Evolutionary conservation across 331 rosid species (phyloP).

Genomic region (Acacia pycnantha): DNA sequence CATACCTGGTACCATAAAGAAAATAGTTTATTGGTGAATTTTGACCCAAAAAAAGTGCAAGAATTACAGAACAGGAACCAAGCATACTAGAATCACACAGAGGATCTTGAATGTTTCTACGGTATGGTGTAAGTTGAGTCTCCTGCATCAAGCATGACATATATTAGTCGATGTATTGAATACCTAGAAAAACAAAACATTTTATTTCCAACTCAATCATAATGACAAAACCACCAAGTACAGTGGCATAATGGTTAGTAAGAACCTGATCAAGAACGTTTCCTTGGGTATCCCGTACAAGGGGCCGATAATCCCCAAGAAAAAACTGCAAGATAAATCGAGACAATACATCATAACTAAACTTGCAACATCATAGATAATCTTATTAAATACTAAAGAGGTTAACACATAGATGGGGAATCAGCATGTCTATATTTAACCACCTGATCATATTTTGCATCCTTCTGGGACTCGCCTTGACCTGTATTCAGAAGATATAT

Average conservation of each 20-base stretch:
- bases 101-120: slow-evolving; percentile 83
- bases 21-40: slow-evolving; percentile 21
- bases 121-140: slow-evolving; percentile 71
- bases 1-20: slow-evolving; percentile 55
- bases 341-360: slow-evolving; percentile 26
- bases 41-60: background rate
- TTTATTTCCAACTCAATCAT: slow-evolving; percentile 19
- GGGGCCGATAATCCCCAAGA: slow-evolving; percentile 96
- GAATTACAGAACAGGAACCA: slow-evolving; percentile 28
- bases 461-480: slow-evolving; percentile 85
- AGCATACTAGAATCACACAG: slow-evolving; percentile 81
- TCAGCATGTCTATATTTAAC: slow-evolving; percentile 21
- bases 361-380: slow-evolving; percentile 28
- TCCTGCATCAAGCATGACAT: slow-evolving; percentile 51
- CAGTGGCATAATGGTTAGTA: slow-evolving; percentile 14
- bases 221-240: slow-evolving; percentile 23
- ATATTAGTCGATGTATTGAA: slow-evolving; percentile 12
- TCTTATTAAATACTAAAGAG: slow-evolving; percentile 9
- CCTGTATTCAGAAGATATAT: slow-evolving; percentile 86
- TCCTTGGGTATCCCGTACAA: slow-evolving; percentile 63
- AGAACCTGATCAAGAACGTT: slow-evolving; percentile 80
- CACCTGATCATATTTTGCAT: slow-evolving; percentile 90
- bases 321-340: slow-evolving; percentile 61
- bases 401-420: slow-evolving; percentile 6
- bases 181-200: background rate